A percentile compares a stretch with the other conserved stretches of the same genome.
These are phyloP conservation scores for Rhodotorula sp. DNA, from an alignment of 1,284 basidiomycete genomes.

Conservation along the genomic window DNA sequence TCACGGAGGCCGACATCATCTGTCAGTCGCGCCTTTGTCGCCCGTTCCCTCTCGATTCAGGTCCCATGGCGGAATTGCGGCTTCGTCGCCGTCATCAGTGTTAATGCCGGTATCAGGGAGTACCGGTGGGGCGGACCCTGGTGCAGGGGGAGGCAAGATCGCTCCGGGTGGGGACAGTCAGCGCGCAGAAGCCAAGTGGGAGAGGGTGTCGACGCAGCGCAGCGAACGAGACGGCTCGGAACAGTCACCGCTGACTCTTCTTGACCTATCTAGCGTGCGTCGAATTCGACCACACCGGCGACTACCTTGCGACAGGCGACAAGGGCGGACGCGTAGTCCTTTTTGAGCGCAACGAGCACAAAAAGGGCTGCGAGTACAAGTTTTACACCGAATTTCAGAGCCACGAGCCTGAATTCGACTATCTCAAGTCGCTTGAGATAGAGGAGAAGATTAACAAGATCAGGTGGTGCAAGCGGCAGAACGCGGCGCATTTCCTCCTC, in stretches of 20 bases:
- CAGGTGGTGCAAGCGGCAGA: constrained; percentile 99
- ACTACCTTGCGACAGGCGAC: constrained; percentile 98
- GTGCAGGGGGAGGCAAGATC: neutral
- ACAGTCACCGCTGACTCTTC: neutral
- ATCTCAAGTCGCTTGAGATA: constrained; percentile 98
- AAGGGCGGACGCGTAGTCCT: constrained; percentile 98
- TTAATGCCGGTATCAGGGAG: too few species aligned
- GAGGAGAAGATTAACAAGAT: constrained; percentile 99
- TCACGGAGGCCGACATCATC: constrained; percentile 99
- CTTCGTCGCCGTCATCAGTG: neutral
- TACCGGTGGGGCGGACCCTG: too few species aligned
- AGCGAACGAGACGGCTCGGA: neutral
- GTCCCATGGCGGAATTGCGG: neutral
- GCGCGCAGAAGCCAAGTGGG: neutral
- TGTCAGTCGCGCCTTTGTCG: constrained; percentile 47
- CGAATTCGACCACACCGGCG: constrained; percentile 98
- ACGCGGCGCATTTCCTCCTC: constrained; percentile 92
- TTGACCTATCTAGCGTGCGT: constrained; percentile 63
- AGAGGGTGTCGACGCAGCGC: neutral
- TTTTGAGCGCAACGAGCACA: constrained; percentile 97
- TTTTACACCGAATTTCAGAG: constrained; percentile 99
- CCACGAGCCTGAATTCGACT: constrained; percentile 99
- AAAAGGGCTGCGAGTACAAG: constrained; percentile 99
- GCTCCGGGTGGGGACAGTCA: neutral
- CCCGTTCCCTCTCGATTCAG: neutral